Conservation (phyloP, 176 grass and related monocot species). For the Cenchrus americanus region DNA sequence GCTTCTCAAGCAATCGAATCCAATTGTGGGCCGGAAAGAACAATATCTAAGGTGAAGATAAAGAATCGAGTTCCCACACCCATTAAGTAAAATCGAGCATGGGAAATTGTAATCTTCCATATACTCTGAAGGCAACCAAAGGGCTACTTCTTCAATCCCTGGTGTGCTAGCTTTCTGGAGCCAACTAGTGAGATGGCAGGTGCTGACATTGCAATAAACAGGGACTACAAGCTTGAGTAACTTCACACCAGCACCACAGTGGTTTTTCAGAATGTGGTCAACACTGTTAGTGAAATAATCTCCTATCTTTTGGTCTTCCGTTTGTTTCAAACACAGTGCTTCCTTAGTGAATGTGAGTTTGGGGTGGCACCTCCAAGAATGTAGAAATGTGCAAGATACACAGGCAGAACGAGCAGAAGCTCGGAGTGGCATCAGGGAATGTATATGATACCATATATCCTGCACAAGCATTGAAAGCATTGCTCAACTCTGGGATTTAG, state of each 20-base stretch:
- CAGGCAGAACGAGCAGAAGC: background rate
- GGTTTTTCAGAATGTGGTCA: background rate
- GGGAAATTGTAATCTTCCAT: too few relatives aligned
- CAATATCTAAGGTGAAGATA: too few relatives aligned
- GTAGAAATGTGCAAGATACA: background rate
- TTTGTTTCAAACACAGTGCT: background rate
- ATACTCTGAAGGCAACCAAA: too few relatives aligned
- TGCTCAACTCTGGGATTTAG: background rate
- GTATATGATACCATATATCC: slow-evolving; percentile 24
- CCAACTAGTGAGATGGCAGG: too few relatives aligned
- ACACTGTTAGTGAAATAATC: background rate
- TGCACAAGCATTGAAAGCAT: background rate
- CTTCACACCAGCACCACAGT: background rate
- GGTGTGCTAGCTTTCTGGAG: too few relatives aligned
- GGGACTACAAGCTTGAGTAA: too few relatives aligned
- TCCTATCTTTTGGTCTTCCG: background rate
- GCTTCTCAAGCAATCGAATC: background rate
- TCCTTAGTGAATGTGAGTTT: background rate
- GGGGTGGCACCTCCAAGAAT: background rate
- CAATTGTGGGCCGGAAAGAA: too few relatives aligned
- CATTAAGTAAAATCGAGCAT: too few relatives aligned
- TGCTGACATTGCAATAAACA: too few relatives aligned
- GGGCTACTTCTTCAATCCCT: too few relatives aligned
- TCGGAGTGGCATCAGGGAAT: background rate
- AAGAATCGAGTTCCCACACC: too few relatives aligned